These are phyloP conservation scores for Crithidia expoeki DNA, from an alignment of 208 protist genomes.

Conservation along the genomic window DNA sequence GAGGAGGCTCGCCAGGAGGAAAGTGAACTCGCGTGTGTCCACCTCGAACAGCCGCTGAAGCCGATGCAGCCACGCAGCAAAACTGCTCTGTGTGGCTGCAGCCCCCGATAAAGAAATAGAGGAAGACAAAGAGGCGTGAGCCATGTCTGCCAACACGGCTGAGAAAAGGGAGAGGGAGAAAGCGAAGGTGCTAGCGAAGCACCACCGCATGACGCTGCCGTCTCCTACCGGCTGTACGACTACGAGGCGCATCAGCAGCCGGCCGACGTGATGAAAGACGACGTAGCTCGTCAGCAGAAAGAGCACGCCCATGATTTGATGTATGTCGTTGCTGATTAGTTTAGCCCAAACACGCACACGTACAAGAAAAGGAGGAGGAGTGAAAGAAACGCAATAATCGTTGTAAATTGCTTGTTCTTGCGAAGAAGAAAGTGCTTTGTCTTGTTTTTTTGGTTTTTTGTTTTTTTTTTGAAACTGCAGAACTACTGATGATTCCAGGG, in stretches of 20 bases:
- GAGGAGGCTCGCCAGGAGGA: conserved; percentile 25
- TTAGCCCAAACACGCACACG: no score
- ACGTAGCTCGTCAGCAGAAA: conserved; percentile 27
- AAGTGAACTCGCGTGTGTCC: conserved; percentile 12
- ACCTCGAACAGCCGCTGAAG: conserved; percentile 7
- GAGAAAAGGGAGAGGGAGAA: conserved; percentile 32
- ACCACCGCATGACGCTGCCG: conserved; percentile 22
- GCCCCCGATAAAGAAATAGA: no score
- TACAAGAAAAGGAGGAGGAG: no score
- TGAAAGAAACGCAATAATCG: no score
- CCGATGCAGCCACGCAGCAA: not conserved
- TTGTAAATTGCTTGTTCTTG: no score
- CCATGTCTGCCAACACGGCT: conserved; percentile 35
- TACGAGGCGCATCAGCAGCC: conserved; percentile 34
- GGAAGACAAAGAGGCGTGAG: conserved; percentile 8
- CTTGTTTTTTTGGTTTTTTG: not conserved
- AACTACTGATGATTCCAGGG: no score
- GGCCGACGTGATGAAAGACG: conserved; percentile 31
- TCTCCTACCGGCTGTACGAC: conserved; percentile 29
- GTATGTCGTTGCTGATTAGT: no score
- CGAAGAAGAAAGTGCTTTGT: not conserved
- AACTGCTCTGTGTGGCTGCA: not conserved
- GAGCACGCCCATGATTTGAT: conserved; percentile 11
- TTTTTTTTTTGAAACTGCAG: not conserved
- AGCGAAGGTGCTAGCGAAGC: conserved; percentile 37